Evolutionary conservation across 495 filamentous ascomycete genomes (phyloP), one percentile per base, ranked within the genome.

Genomic region (Paragyromitra xinjiangensis): DNA sequence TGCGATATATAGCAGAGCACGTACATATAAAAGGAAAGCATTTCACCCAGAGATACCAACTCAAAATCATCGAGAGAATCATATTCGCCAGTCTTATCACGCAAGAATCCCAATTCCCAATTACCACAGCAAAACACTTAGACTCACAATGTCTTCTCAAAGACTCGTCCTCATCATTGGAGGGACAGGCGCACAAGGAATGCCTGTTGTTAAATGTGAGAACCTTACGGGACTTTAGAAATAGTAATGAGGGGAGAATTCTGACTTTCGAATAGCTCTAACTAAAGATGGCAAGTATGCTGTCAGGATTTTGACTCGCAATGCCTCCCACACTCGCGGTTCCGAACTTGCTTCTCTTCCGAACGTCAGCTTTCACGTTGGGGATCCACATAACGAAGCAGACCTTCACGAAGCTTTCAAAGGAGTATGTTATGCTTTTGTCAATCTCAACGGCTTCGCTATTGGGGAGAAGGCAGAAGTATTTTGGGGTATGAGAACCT

Each of bases 101-200:
- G 16, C n/a, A 44, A 42, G 42, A 59, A 16, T 3, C 14, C 2
- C 11, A 19, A n/a, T 51, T n/a, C 39, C 8, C 8, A 42, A 24
- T 12, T 34, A 14, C 19, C 39, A 12, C 24, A 50, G 29, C 29
- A 34, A 34, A 34, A 34, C 29, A 3, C 2, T 34, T 34, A 34
- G 2, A 3, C 29, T 34, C 29, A 0, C 29, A 0, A 84, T 84
- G 83, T 71, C 84, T 9, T 42, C 80, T 51, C 78, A 80, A 6
- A 78, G 56, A 19, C 61, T 84, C 12, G 81, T 87, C 61, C 83
- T 86, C 58, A 80, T 87, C 48, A 84, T 89, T 59, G 87, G 87
- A 39, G 88, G 86, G 39, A 89, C 88, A 9, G 87, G 88, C 8
- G 88, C 87, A 71, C 88, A 89, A 77, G 88, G 88, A 39, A 84